Evolutionary conservation across 2,329 filamentous ascomycete genomes (phyloP).

Genomic region (Cercospora berteroae): DNA sequence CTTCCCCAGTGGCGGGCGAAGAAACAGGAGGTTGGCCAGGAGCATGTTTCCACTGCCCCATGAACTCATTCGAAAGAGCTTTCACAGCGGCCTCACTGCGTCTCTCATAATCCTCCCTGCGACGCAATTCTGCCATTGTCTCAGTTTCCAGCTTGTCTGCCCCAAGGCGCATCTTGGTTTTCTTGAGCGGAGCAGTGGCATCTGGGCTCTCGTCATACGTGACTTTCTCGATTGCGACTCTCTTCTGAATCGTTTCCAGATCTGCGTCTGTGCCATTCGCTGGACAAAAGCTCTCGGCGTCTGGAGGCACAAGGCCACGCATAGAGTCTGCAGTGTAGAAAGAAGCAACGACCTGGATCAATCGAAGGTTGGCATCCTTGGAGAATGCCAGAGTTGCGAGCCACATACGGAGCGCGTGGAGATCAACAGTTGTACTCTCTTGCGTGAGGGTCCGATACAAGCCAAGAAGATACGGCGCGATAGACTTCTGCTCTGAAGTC

Average conservation of each 20-base stretch:
- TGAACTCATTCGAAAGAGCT: not conserved
- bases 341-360: conserved; percentile 44
- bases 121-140: not conserved
- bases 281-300: conserved; percentile 5
- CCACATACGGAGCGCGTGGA: conserved; percentile 23
- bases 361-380: conserved; percentile 39
- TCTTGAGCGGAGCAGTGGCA: not conserved
- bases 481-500: not conserved
- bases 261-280: not conserved
- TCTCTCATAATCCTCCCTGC: conserved; percentile 8
- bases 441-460: conserved; percentile 13
- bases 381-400: conserved; percentile 46
- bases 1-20: not conserved
- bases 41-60: conserved; percentile 3
- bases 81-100: not conserved
- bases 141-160: not conserved
- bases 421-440: conserved; percentile 9
- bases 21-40: not conserved
- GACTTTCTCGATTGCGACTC: not conserved
- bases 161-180: not conserved
- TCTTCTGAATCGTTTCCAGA: not conserved
- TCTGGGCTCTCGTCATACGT: conserved; percentile 10
- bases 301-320: not conserved
- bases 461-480: conserved; percentile 15
- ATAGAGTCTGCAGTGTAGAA: not conserved